Percentiles rank a stretch among this genome's conserved stretches.
Conservation (phyloP, 2,329 filamentous ascomycete species). For the Aspergillus ochraceus region DNA sequence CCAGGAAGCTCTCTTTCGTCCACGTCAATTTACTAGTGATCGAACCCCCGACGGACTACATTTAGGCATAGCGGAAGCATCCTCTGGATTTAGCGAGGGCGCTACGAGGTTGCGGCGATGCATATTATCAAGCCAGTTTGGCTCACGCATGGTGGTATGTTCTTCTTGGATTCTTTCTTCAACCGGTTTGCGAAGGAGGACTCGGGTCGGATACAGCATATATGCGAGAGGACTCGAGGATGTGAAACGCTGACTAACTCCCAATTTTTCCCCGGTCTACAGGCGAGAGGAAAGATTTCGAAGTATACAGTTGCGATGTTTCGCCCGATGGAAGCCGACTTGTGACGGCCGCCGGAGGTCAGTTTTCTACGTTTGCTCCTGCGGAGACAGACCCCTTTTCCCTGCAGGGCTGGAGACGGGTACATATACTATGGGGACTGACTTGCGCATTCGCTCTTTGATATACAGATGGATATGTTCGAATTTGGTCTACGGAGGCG, state of each 20-base stretch:
- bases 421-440: slow-evolving; percentile 5
- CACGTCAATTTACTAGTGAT: slow-evolving; percentile 23
- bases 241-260: slow-evolving; percentile 16
- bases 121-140: slow-evolving; percentile 92
- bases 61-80: slow-evolving; percentile 4
- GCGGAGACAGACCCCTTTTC: not conserved
- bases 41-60: not conserved
- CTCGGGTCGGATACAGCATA: not conserved
- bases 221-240: not conserved
- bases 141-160: slow-evolving; percentile 83
- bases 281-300: slow-evolving; percentile 97
- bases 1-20: slow-evolving; percentile 20
- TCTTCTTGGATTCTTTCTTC: not conserved
- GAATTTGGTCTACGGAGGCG: slow-evolving; percentile 95
- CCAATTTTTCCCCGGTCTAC: slow-evolving; percentile 5
- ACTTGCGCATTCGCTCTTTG: slow-evolving; percentile 2
- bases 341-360: slow-evolving; percentile 90
- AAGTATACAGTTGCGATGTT: slow-evolving; percentile 97
- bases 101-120: slow-evolving; percentile 51
- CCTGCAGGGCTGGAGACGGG: not conserved
- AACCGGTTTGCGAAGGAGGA: not conserved
- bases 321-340: slow-evolving; percentile 90
- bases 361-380: slow-evolving; percentile 28
- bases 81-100: not conserved
- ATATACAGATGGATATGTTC: slow-evolving; percentile 80